phyloP scores from a whole-genome alignment of 1,284 basidiomycete genomes.

The Cystobasidium pallidum region DNA sequence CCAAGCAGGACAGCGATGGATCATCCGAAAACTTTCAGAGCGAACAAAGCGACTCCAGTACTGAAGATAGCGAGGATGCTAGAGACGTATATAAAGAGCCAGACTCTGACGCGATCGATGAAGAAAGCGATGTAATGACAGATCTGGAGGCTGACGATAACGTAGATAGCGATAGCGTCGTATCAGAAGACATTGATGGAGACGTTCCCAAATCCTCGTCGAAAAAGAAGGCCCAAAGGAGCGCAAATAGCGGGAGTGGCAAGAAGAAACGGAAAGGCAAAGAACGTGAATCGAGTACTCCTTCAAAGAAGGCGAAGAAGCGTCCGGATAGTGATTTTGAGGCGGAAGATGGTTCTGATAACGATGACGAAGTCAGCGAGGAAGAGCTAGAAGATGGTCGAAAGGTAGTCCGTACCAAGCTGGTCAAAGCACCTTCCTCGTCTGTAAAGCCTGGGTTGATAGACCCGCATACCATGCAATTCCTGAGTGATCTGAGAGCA shows the following conservation, averaged over 20 bases:
- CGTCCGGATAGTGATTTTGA: constrained; percentile 40
- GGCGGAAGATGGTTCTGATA: constrained; percentile 44
- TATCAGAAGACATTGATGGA: constrained; percentile 29
- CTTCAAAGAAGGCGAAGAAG: constrained; percentile 38
- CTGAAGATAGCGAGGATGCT: constrained; percentile 22
- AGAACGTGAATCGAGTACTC: constrained; percentile 12
- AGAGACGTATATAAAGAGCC: constrained; percentile 40
- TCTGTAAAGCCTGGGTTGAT: constrained; percentile 49
- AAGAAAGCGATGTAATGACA: constrained; percentile 17
- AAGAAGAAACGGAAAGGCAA: constrained; percentile 30
- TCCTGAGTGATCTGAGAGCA: constrained; percentile 50
- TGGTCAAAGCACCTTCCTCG: constrained; percentile 28
- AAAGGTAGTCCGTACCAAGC: constrained; percentile 29
- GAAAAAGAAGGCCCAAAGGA: constrained; percentile 8
- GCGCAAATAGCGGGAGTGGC: neutral
- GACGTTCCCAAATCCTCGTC: constrained; percentile 21
- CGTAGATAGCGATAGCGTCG: constrained; percentile 22
- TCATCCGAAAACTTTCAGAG: constrained; percentile 12
- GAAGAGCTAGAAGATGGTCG: constrained; percentile 34
- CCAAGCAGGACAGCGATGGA: neutral
- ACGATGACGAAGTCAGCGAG: constrained; percentile 37
- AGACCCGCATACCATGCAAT: constrained; percentile 53
- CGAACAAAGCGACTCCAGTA: constrained; percentile 34
- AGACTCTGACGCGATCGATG: constrained; percentile 39
- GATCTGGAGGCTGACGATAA: constrained; percentile 29